Base-by-base conservation (phyloP, 2,329 filamentous ascomycete species). In the Clonostachys rosea region DNA sequence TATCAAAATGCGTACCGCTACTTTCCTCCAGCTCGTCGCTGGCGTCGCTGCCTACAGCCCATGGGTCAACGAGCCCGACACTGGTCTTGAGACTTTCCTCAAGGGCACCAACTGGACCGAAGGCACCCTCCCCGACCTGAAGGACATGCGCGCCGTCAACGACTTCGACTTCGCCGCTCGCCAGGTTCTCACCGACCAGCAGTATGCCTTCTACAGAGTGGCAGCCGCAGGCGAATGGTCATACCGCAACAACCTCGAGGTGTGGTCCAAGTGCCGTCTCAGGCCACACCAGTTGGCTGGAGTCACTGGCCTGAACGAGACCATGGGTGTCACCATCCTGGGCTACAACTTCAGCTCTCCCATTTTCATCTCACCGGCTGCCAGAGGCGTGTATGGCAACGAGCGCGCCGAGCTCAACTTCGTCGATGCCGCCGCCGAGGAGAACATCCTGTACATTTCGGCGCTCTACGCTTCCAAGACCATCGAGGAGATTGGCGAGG, bases 151-250 rank as follows among this genome's bases (percentile, higher is more conserved):
- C 12, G 75, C 74, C n/a, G 62, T 81, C 7, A 73, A 69, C 2
- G 77, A 80, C 61, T 81, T 79, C 53, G 73, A 80, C 39, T 77
- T 67, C 59, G 72, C 72, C 3, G 76, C 76, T 17, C 64, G 74
- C 47, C 67, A 70, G 44, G 69, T 71, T 52, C 66, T 80, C 54
- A 69, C 74, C 48, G 50, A 54, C 13, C 55, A 61, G 17, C 69
- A 74, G 54, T 80, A 75, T 60, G 76, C 75, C n/a, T 80, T 78
- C 60, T 80, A 80, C 62, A 71, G 75, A 49, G 77, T 75, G 51
- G 76, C 75, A 16, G 76, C 75, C 5, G 75, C 68, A 4, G 77
- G 75, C 49, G 77, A 80, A 60, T 80, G 71, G 70, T 71, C 69
- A 2, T 79, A 79, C 61, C 69, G 77, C 44, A 79, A 79, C 60